phyloP scores from a whole-genome alignment of 2,329 filamentous ascomycete genomes.

The Fusarium liriodendri region DNA sequence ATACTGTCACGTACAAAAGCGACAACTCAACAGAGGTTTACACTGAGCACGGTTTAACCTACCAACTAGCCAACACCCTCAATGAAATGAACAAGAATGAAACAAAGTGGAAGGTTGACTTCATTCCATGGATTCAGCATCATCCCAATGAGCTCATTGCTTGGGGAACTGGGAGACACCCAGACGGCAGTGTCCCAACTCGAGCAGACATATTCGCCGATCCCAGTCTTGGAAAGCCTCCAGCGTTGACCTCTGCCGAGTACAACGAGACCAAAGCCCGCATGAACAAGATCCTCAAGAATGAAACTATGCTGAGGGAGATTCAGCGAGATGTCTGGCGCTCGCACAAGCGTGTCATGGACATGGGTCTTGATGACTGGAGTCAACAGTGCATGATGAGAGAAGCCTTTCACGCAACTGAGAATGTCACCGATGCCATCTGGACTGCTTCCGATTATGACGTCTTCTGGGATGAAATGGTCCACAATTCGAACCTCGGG shows the following conservation, averaged over 20 bases:
- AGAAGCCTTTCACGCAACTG: conserved; percentile 1
- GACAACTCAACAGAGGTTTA: conserved; percentile 69
- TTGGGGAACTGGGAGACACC: conserved; percentile 1
- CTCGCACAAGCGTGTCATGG: conserved; percentile 10
- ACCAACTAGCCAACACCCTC: conserved; percentile 69
- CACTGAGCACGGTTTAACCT: conserved; percentile 72
- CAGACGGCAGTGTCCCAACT: not conserved
- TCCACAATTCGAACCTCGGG: conserved; percentile 22
- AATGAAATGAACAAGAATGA: conserved; percentile 69
- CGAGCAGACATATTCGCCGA: conserved; percentile 4
- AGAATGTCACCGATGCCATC: conserved; percentile 10
- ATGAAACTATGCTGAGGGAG: conserved; percentile 14
- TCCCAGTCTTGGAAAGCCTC: conserved; percentile 1
- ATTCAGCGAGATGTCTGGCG: conserved; percentile 20
- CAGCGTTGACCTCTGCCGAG: not conserved
- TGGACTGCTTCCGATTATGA: conserved; percentile 25
- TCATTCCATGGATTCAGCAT: conserved; percentile 71
- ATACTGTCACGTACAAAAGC: conserved; percentile 60
- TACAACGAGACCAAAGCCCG: conserved; percentile 16
- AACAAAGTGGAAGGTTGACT: conserved; percentile 63
- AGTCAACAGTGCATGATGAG: conserved; percentile 23
- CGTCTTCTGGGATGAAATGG: conserved; percentile 27
- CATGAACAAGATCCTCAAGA: conserved; percentile 30
- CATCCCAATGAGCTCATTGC: conserved; percentile 21
- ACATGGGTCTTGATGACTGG: conserved; percentile 9